Conservation (phyloP, 1,284 basidiomycete genomes). For the Hypsizygus ulmarius region DNA sequence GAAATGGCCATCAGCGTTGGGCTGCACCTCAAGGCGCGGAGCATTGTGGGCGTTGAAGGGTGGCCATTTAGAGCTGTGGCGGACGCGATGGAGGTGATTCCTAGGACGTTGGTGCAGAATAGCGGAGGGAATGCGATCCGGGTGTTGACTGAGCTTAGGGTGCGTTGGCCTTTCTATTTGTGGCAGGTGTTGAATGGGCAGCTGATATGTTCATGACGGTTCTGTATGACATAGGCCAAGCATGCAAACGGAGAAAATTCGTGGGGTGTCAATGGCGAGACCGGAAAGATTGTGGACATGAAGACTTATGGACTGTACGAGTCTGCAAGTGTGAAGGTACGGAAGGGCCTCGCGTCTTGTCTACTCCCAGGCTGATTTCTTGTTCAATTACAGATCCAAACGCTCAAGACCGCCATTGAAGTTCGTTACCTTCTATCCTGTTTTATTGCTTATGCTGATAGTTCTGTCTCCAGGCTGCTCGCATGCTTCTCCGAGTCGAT, state of each 20-base stretch:
- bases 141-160: constrained; percentile 87
- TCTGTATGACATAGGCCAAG: constrained; percentile 69
- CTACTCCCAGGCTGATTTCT: neutral
- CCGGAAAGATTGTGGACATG: constrained; percentile 95
- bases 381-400: constrained; percentile 69
- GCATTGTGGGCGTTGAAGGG: constrained; percentile 79
- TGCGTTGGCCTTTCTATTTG: constrained; percentile 21
- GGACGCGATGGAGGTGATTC: constrained; percentile 97
- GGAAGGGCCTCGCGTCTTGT: neutral
- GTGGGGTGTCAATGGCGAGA: constrained; percentile 95
- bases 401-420: constrained; percentile 96
- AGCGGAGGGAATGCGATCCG: constrained; percentile 94
- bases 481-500: constrained; percentile 90
- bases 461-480: constrained; percentile 59
- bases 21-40: constrained; percentile 80
- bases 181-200: neutral
- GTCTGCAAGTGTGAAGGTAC: constrained; percentile 90
- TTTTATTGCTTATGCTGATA: constrained; percentile 3
- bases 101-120: constrained; percentile 94
- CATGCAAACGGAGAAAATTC: constrained; percentile 90
- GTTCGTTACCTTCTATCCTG: constrained; percentile 32
- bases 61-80: constrained; percentile 92
- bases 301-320: constrained; percentile 92
- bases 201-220: too few relatives aligned
- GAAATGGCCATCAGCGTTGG: constrained; percentile 97